Percentiles rank a stretch among this genome's conserved stretches.
Evolutionary conservation across 176 grass and related monocot genomes (phyloP).

Genomic region (Raddia guianensis): DNA sequence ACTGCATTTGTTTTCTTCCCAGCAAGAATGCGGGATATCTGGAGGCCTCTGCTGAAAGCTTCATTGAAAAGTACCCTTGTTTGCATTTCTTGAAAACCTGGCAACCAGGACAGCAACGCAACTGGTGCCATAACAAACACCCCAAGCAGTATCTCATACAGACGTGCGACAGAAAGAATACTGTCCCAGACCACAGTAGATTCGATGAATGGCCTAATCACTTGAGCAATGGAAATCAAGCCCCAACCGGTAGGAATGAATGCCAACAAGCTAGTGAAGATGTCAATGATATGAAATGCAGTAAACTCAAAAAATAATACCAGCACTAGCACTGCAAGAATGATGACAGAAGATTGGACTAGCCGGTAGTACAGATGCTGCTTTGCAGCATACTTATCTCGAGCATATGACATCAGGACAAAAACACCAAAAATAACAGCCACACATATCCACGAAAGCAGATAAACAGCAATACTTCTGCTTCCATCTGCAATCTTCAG

Average conservation of each 20-base stretch:
- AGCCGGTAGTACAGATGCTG: constrained; percentile 82
- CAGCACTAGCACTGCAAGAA: constrained; percentile 66
- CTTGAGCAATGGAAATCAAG: constrained; percentile 93
- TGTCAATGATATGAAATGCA: constrained; percentile 74
- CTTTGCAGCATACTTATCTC: constrained; percentile 78
- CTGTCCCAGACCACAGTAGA: constrained; percentile 77
- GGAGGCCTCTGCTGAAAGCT: constrained; percentile 95
- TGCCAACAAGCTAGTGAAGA: constrained; percentile 89
- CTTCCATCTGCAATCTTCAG: constrained; percentile 74
- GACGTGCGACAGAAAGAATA: constrained; percentile 70
- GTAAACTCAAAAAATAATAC: constrained; percentile 84
- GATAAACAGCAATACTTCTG: constrained; percentile 82
- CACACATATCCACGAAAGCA: constrained; percentile 91
- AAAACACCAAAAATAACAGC: constrained; percentile 70
- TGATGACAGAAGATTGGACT: constrained; percentile 64
- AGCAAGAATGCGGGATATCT: constrained; percentile 90
- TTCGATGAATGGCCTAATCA: constrained; percentile 87
- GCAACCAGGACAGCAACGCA: constrained; percentile 86
- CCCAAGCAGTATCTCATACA: constrained; percentile 94
- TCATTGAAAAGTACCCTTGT: constrained; percentile 97
- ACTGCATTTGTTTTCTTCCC: constrained; percentile 73
- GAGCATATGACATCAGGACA: constrained; percentile 72
- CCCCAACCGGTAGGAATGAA: constrained; percentile 98
- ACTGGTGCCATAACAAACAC: constrained; percentile 88
- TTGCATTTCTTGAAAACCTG: constrained; percentile 98